phyloP scores from a whole-genome alignment of 306 rosid genomes.

The Quercus alba region DNA sequence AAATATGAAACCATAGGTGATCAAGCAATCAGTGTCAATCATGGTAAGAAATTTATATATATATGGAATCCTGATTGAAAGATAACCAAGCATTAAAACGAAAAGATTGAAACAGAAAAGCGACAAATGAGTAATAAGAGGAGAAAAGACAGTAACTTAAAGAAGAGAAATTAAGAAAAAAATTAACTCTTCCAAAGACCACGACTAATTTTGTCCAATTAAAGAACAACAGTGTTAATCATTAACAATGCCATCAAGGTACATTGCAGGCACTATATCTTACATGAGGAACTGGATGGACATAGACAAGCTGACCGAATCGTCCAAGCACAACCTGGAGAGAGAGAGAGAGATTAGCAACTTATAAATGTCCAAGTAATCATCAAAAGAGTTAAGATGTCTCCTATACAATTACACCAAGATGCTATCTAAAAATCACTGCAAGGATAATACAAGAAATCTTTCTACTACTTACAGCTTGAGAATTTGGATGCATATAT shows the following conservation, averaged over 20 bases:
- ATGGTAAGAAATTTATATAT: constrained; percentile 11
- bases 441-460: constrained; percentile 9
- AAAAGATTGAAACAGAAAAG: background rate
- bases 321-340: constrained; percentile 85
- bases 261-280: constrained; percentile 26
- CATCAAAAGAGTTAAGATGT: constrained; percentile 1
- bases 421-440: constrained; percentile 13
- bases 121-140: background rate
- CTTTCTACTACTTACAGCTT: constrained; percentile 60
- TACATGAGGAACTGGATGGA: constrained; percentile 83
- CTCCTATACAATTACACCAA: background rate
- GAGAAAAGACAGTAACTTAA: background rate
- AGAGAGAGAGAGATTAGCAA: constrained; percentile 8
- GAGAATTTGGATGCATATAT: constrained; percentile 60
- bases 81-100: background rate
- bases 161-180: background rate
- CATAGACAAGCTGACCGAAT: constrained; percentile 70
- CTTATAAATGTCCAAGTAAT: constrained; percentile 2
- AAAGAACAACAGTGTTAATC: constrained; percentile 11
- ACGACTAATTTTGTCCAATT: background rate
- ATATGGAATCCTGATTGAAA: background rate
- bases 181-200: background rate
- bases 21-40: constrained; percentile 1
- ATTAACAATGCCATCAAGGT: background rate
- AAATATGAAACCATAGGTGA: constrained; percentile 26